Conservation (phyloP, 1,284 basidiomycete genomes). For the Stygiomarasmius scandens region DNA sequence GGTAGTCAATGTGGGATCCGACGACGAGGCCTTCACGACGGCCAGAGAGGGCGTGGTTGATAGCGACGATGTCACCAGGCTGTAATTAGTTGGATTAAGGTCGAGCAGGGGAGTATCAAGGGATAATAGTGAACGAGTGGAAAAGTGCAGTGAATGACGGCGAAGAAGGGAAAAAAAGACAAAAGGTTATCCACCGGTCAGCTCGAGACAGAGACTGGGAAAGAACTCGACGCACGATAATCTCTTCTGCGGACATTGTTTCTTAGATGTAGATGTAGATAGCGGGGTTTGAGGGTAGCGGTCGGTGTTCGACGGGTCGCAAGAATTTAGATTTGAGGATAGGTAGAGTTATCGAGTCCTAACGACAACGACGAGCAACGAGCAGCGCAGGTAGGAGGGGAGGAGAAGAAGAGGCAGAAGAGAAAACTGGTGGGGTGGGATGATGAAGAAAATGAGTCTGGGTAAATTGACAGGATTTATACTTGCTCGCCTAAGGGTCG, state of each 20-base stretch:
- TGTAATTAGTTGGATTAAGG: conserved; percentile 25
- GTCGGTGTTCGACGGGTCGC: not conserved
- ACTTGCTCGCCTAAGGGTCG: conserved; percentile 5
- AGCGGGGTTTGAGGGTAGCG: not conserved
- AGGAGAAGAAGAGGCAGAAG: not conserved
- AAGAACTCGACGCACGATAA: conserved; percentile 33
- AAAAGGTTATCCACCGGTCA: not conserved
- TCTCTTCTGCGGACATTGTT: conserved; percentile 28
- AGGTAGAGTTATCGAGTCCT: not conserved
- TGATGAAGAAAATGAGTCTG: not conserved
- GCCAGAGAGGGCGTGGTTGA: conserved; percentile 63
- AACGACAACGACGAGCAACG: not conserved
- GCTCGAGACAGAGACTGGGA: too few species aligned
- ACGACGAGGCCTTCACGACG: conserved; percentile 76
- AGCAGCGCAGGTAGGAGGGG: not conserved
- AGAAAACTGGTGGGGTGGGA: not conserved
- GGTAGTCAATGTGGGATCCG: conserved; percentile 68
- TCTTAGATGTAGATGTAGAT: not conserved
- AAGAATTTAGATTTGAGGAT: not conserved
- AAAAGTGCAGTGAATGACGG: not conserved
- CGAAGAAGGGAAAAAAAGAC: conserved; percentile 2
- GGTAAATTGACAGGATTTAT: conserved; percentile 1
- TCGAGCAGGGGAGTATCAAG: not conserved
- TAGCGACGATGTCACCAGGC: conserved; percentile 79
- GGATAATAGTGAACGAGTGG: not conserved